Base-by-base conservation (phyloP, 2,329 filamentous ascomycete species). In the Lasiodiplodia gonubiensis region DNA sequence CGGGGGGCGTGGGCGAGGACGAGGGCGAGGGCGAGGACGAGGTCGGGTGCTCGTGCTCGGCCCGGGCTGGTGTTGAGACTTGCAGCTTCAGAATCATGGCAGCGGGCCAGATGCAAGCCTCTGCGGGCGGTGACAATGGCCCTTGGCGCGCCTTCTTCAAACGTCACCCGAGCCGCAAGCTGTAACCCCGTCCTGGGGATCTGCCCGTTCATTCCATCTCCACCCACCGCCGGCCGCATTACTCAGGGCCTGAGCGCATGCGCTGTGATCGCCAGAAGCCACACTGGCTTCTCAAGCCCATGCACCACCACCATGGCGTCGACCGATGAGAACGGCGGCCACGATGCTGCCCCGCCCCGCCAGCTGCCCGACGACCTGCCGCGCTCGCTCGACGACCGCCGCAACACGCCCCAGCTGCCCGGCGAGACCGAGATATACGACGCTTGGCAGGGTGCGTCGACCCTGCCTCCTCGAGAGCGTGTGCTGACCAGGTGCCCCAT, bases 381-480 rank as follows among this genome's bases (percentile, higher is more conserved):
- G 12, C 95, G 88, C 72, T 97, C 94, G 14, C 87, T 99, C 66
- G 91, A 99, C 79, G 95, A 99, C 82, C 89, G 95, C 69, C 88
- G 90, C 72, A 85, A 85, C 74, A 86, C 91, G 39, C 86, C 89
- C 4, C 88, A 90, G 70, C 86, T 89, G 70, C 86, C 91, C 67
- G 85, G 86, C 48, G 95, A 98, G 84, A 97, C 94, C 49, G 95
- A 98, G 84, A 93, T 97, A 83, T 99, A 98, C 79, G 95, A 99
- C 86, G 95, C 93, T 72, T 99, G 95, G 95, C 93, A 98, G 89
- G 94, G 94, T 90, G 78, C 77, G 84, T 70, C 23, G 42, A 25
- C 35, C 16, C 21, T 3, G 16, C 12, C n/a, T 12, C 65, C 67
- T 52, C 69, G 64, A 25, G 35, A 12, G 69, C 23, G 10, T 39